Evolutionary conservation across 2,329 filamentous ascomycete species (phyloP).

Genomic region (Pseudogymnoascus sp.): DNA sequence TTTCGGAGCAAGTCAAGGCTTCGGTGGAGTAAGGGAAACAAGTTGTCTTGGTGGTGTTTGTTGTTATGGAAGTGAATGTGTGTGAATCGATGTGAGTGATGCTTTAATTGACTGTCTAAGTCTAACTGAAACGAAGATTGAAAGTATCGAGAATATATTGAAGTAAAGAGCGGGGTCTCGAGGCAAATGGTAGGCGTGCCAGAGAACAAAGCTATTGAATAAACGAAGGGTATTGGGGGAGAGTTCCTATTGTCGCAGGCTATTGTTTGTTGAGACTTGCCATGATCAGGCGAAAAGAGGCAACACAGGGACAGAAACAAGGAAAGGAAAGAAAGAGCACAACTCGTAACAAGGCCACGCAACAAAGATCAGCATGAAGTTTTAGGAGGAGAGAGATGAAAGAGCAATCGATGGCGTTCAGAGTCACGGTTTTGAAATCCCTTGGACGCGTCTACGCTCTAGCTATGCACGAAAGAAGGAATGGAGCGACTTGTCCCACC

Average conservation of each 20-base stretch:
- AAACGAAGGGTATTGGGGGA: conserved; percentile 1
- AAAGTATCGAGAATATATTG: conserved; percentile 1
- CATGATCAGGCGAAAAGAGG: neutral
- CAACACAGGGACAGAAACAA: neutral
- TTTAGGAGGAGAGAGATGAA: conserved; percentile 4
- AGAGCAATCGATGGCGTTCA: conserved; percentile 3
- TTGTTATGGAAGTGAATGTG: neutral
- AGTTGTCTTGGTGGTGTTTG: neutral
- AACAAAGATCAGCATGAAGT: neutral
- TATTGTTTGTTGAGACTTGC: conserved; percentile 3
- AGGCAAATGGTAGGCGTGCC: neutral
- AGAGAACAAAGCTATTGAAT: conserved; percentile 4
- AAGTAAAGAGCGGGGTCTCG: neutral
- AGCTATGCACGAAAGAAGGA: neutral
- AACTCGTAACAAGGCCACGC: conserved; percentile 6
- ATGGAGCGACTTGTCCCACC: neutral
- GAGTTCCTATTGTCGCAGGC: conserved; percentile 4
- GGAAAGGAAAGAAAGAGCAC: conserved; percentile 3
- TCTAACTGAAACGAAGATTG: neutral
- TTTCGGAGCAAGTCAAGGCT: neutral
- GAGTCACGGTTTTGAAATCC: neutral
- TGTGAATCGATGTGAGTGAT: conserved; percentile 1
- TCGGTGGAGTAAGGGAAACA: neutral
- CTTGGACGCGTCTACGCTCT: conserved; percentile 1
- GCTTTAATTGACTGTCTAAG: conserved; percentile 7